Base-by-base conservation (phyloP, 116 monocot genomes). In the Posidonia oceanica region DNA sequence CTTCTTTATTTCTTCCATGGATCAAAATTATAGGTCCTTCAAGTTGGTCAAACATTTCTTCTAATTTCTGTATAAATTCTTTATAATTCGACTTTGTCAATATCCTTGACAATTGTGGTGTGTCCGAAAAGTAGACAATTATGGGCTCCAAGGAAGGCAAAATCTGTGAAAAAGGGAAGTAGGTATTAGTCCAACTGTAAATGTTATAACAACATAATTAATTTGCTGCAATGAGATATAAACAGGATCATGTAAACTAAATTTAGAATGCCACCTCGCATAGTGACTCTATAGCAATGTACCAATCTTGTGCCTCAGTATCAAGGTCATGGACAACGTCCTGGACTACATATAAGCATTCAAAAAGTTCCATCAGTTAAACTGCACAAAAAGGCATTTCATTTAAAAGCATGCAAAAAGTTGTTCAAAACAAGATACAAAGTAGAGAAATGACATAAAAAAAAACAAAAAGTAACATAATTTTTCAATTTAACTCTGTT, bases 111-210 rank as follows among this genome's bases (percentile, higher is more conserved):
- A 93, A 90, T 57, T 84, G 79, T 16, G 81, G 77, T 59, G 83
- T 84, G 76, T 98, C 98, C 10, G 89, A 84, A 76, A 98, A 84
- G 80, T 98, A 98, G 2, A 98, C 78, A 59, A 98, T 93, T 54
- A 83, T 65, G 71, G 93, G 88, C 56, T 88, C 81, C 62, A 90
- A 64, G 70, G 81, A 84, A 63, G 79, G 82, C 20, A 98, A 63
- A 61, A 93, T 74, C 98, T 98, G 82, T 40, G 14, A 66, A 77
- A 12, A 58, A 39, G 37, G 41, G 13, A 72, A 61, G 37, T 21
- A 17, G 18, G 37, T 53, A 40, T 39, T 39, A 58, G 55, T 48
- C 48, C 36, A 21, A 39, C 14, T 17, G 15, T 13, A 53, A 36
- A 17, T 41, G 17, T 4, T 40, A 52, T 18, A 14, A 53, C 23